Base-by-base conservation (phyloP, 2,329 filamentous ascomycete species). In the Aureobasidium sp. region DNA sequence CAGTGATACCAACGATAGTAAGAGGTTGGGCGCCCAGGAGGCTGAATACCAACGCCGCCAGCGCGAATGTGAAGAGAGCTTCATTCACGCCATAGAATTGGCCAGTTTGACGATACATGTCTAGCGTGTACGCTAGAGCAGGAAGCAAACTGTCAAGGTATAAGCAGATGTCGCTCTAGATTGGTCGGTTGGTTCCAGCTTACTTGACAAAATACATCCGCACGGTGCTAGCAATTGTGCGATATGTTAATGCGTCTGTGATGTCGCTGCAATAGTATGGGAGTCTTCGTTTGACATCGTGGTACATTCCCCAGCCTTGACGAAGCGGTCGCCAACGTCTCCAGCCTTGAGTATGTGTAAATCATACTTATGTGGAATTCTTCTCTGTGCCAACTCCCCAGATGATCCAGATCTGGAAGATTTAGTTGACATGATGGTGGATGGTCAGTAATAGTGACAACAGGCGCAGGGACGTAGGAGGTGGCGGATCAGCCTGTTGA, bases 41-140 rank as follows among this genome's bases (percentile, higher is more conserved):
- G 66, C 79, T 82, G 69, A 84, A 45, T 2, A 45, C 42, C 8
- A 45, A 27, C 9, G 42, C 42, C 3, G 42, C 42, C 11, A 45
- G 14, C 84, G 79, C 82, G 0, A 81, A 83, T 0, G 81, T 75
- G 66, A 84, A 80, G 1, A 84, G 74, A 0, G 77, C 79, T 67
- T 84, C 81, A 64, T 84, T 84, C 67, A 84, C 76, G 39, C 82
- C 82, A 65, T 78, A 84, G 71, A 81, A 83, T n/a, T 76, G 74
- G 20, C 77, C 79, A 0, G 82, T 84, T 15, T 79, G 75, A 6
- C 82, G 77, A 61, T 79, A 77, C 81, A 85, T 85, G 68, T 85
- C 82, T n/a, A 85, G 73, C 2, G 80, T 79, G 65, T 83, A 85
- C 2, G 83, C 83, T 3, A 85, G 74, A 0, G 83, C 81, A 14